Evolutionary conservation across 2,329 filamentous ascomycete genomes (phyloP), one percentile per base, ranked within the genome.

Genomic region (Pyrenophora seminiperda): DNA sequence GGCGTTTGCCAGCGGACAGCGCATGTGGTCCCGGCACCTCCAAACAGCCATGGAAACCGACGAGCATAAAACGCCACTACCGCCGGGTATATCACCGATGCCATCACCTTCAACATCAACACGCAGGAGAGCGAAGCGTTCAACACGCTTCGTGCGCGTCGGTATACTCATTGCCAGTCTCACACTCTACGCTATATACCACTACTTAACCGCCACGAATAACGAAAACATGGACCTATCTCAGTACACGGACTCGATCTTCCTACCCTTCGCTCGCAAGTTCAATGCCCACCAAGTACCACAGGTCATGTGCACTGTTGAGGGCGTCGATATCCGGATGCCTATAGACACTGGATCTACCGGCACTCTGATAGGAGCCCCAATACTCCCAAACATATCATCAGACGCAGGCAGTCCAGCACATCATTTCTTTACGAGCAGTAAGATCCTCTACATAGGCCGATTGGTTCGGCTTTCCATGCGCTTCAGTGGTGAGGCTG

Each of bases 311-410:
- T 64, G 65, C 14, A 69, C 62, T 5, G 58, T 73, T 36, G 49
- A 63, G 10, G 61, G 60, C 27, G 59, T 61, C 38, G 50, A 63
- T 1, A 62, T 72, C 20, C 49, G 65, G 15, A 66, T 73, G 59
- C 69, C 70, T 1, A 54, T 73, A 11, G 69, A 73, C 39, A 73
- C 67, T 1, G 70, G 70, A 0, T 71, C 66, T 4, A 73, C 67
- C n/a, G 67, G 70, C 20, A 48, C 70, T 1, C 24, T 72, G 19
- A 62, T 73, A 39, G 70, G 70, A 22, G 67, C 68, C 15, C 63
- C 68, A 1, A 58, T 69, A 19, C 61, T 73, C 2, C 63, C 67
- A 5, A 55, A 61, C 18, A 55, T 72, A 43, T 46, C 59, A 17
- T 48, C 58, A 7, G 49, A 43, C 6, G 53, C 52, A 37, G 67